Base-by-base conservation (phyloP, 2,329 filamentous ascomycete species). In the Verticillium isaacii region DNA sequence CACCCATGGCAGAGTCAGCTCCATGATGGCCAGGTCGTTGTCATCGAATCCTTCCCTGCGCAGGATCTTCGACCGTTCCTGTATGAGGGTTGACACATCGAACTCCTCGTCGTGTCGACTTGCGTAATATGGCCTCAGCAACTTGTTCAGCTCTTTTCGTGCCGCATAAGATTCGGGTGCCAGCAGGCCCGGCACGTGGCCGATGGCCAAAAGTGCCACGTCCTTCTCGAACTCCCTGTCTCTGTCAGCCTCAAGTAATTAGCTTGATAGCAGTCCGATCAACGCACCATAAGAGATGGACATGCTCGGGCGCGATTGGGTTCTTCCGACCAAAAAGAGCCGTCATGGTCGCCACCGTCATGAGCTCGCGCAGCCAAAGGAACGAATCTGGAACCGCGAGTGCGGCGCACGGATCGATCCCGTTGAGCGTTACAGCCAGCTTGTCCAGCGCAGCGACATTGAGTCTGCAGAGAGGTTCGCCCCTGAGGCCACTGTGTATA, bases 241-340 rank as follows among this genome's bases (percentile, higher is more conserved):
- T 8, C 37, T 15, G 37, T 41, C 15, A 41, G 17, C n/a, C 17
- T 41, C 17, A 14, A 11, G 15, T 52, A 32, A 52, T 52, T 8
- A 61, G 54, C 37, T 5, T 29, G 55, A 6, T 41, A 15, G 6
- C 14, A 41, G 37, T n/a, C 17, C 15, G 37, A 7, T n/a, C 4
- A 5, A 41, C 37, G 2, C 15, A 41, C 37, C 37, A 41, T 15
- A 41, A 7, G 37, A 41, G 37, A 17, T 41, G 14, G 12, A 41
- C 37, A 41, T 41, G 37, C 11, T 78, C 65, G 2, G 68, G 57
- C 19, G 68, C 70, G 56, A 80, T 69, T 0, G 80, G 78, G 59
- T 82, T 82, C 9, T 77, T 66, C 0, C 74, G 71, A 3, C 81
- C 81, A 58, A 75, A 81, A 34, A 84, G 65, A 1, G 75, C 74